Percentiles rank a stretch among this genome's conserved stretches.
Conservation (phyloP, 2,329 filamentous ascomycete species). For the Penicillium sp. region DNA sequence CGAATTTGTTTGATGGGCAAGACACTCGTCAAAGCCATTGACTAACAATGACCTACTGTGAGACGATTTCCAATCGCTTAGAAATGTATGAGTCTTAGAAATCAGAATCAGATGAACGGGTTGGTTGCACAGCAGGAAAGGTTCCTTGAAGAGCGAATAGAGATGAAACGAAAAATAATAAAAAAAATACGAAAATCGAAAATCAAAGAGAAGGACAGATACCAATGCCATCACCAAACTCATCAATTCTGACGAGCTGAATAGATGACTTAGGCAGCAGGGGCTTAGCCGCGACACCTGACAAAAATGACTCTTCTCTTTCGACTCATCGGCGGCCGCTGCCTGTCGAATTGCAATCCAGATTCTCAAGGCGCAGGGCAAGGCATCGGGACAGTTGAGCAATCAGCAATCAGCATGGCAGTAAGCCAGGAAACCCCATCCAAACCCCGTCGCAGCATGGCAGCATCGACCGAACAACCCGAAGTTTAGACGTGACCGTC, state of each 20-base stretch:
- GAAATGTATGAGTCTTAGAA: neutral
- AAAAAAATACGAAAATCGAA: neutral
- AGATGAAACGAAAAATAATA: neutral
- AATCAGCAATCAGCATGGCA: slow-evolving; percentile 1
- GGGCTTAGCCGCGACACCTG: slow-evolving; percentile 13
- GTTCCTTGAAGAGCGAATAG: neutral
- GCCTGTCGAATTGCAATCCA: slow-evolving; percentile 15
- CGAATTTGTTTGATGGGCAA: no score
- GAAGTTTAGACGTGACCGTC: slow-evolving; percentile 17
- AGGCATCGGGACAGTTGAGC: slow-evolving; percentile 8
- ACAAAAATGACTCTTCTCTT: slow-evolving; percentile 17
- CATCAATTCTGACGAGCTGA: neutral
- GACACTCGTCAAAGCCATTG: no score
- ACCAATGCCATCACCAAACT: neutral
- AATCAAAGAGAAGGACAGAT: neutral
- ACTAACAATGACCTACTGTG: neutral
- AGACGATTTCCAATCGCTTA: neutral
- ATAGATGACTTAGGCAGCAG: slow-evolving; percentile 24
- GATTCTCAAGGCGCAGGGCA: slow-evolving; percentile 11
- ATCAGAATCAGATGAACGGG: neutral
- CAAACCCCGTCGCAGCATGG: neutral
- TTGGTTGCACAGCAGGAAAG: neutral
- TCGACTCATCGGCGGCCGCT: slow-evolving; percentile 15
- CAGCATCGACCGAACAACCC: neutral
- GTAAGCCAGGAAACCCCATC: neutral